Percentiles rank a stretch among this genome's conserved stretches.
phyloP scores from a whole-genome alignment of 2,329 filamentous ascomycete genomes.

The Zopfia rhizophila region DNA sequence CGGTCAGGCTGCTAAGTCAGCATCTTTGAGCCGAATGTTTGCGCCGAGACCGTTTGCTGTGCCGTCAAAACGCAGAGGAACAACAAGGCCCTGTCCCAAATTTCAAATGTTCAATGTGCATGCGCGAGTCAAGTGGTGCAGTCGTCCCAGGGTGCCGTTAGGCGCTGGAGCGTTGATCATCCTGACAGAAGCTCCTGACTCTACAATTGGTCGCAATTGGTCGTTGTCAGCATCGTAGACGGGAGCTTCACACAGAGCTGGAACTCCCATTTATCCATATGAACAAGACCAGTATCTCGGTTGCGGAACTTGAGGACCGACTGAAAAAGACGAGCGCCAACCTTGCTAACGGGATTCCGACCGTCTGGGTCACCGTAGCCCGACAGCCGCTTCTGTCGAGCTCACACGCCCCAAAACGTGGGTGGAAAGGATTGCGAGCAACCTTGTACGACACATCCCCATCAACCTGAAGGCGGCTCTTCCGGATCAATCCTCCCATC shows the following conservation, averaged over 20 bases:
- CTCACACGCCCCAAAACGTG: conserved; percentile 18
- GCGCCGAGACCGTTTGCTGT: conserved; percentile 11
- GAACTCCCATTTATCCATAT: conserved; percentile 9
- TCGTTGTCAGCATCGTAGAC: not conserved
- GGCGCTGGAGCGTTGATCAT: conserved; percentile 16
- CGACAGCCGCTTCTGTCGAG: conserved; percentile 19
- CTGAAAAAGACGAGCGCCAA: conserved; percentile 5
- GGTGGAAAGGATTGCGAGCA: conserved; percentile 24
- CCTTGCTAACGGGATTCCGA: conserved; percentile 26
- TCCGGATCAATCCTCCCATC: conserved; percentile 27
- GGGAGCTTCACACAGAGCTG: conserved; percentile 5
- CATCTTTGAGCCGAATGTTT: too few species aligned
- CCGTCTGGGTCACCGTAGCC: conserved; percentile 23
- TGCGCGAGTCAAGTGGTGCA: conserved; percentile 1
- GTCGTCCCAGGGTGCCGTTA: conserved; percentile 2
- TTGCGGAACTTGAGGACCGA: conserved; percentile 26
- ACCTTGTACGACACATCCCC: conserved; percentile 3
- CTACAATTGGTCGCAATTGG: too few species aligned
- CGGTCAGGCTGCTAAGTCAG: conserved; percentile 1
- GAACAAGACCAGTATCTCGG: conserved; percentile 24
- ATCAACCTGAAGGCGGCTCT: conserved; percentile 33
- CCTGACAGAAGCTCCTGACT: not conserved
- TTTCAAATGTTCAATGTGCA: conserved; percentile 7
- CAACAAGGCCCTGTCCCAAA: conserved; percentile 1
- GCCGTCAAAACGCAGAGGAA: conserved; percentile 12